Evolutionary conservation across 345 rosid genomes (phyloP), one percentile per base, ranked within the genome.

Genomic region (Gossypium herbaceum): DNA sequence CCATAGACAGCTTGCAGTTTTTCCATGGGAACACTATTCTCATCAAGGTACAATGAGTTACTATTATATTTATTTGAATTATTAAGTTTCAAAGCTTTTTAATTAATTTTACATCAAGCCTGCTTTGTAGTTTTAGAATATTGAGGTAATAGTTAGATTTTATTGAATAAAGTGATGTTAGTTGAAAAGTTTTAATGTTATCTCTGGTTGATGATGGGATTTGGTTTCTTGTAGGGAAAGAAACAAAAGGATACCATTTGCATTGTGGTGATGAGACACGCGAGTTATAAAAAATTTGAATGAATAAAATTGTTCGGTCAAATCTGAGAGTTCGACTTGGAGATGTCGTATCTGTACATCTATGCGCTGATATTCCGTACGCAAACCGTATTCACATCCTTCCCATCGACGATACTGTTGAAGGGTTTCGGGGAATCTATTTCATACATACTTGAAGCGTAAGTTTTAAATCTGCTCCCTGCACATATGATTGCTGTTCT

Each of bases 1-100:
- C 93, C 2, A 91, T 91, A 93, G 96, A 91, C 85, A 91, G 87
- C 80, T 79, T 91, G 63, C 96, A 91, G 65, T 85, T 91, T 44
- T 91, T 91, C 72, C 87, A 93, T 29, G 93, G 96, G 9, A 91
- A 91, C 72, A 91, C 96, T 45, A 84, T 91, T 59, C 78, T 91
- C 29, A 81, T 91, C 25, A 90, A 90, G 88, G 95, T 90, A 6
- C 6, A 59, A 41, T n/a, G 44, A 64, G 11, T 41, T 1, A 13
- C 9, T 25, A 63, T n/a, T 57, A 0, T 29, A 29, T 29, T 0
- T 27, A 3, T 29, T 29, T 29, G 3, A 29, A 29, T 29, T 34
- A 4, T 34, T 34, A 34, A 34, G 39, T 34, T 4, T 34, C 39
- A 4, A 34, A 34, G 39, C 39, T 4, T 34, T 34, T 34, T 34